Evolutionary conservation across 257 asterid genomes (phyloP).

Genomic region (Primulina eburnea): DNA sequence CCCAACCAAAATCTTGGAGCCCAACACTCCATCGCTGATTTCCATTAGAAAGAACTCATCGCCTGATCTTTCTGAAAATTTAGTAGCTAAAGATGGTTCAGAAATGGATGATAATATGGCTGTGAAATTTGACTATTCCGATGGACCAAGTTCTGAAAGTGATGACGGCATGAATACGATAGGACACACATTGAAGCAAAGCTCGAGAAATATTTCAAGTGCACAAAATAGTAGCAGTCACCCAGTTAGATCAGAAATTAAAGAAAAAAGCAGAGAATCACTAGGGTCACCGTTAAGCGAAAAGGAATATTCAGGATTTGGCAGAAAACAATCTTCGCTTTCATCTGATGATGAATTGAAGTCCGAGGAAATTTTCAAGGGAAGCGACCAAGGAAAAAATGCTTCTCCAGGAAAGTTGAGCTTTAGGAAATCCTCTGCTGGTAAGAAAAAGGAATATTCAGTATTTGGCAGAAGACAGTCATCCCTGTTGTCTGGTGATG

Average conservation of each 20-base stretch:
- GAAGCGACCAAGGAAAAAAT: conserved; percentile 20
- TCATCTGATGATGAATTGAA: conserved; percentile 41
- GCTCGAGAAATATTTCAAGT: conserved; percentile 23
- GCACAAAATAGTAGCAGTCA: conserved; percentile 22
- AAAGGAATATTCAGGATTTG: conserved; percentile 25
- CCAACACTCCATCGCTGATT: conserved; percentile 36
- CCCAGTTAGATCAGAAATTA: conserved; percentile 27
- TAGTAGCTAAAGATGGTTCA: conserved; percentile 31
- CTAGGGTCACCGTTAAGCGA: conserved; percentile 24
- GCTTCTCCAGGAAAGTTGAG: conserved; percentile 15
- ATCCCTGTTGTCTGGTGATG: conserved; percentile 42
- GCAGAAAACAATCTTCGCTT: conserved; percentile 22
- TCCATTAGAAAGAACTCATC: conserved; percentile 33
- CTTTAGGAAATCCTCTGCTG: not conserved
- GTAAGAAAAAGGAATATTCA: conserved; percentile 21
- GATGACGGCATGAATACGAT: conserved; percentile 40
- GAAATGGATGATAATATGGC: conserved; percentile 38
- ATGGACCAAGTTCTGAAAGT: conserved; percentile 50
- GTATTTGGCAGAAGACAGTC: conserved; percentile 26
- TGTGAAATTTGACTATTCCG: conserved; percentile 64
- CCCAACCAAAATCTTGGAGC: conserved; percentile 32
- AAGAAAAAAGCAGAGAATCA: conserved; percentile 21
- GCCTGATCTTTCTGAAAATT: conserved; percentile 40
- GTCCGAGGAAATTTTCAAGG: conserved; percentile 21
- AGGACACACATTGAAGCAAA: conserved; percentile 22